A percentile compares a stretch with the other conserved stretches of the same genome.
Evolutionary conservation across 768 basidiomycete species (phyloP).

Genomic region (Lanmaoa pseudosensibilis): DNA sequence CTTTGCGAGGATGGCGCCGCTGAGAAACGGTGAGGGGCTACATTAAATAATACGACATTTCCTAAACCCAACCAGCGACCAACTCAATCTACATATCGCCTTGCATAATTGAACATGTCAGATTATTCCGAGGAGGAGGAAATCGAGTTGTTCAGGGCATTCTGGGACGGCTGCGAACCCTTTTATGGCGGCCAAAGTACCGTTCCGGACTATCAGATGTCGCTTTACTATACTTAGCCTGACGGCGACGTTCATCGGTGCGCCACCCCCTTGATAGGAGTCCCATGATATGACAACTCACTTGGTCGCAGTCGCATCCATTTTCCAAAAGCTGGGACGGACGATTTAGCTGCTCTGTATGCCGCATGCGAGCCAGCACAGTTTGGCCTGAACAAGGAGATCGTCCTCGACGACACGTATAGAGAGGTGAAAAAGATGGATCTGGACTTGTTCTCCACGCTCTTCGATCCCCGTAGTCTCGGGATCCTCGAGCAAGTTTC

Average conservation of each 20-base stretch:
- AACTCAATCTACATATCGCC: background rate
- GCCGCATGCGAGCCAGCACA: background rate
- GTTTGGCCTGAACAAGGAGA: background rate
- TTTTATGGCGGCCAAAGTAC: background rate
- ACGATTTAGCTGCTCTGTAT: background rate
- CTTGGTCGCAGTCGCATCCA: background rate
- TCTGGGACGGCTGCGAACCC: background rate
- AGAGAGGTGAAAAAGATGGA: constrained; percentile 49
- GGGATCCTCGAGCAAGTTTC: background rate
- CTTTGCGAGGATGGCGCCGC: background rate
- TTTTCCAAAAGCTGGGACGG: background rate
- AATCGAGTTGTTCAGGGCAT: background rate
- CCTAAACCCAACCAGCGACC: background rate
- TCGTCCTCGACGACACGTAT: constrained; percentile 9
- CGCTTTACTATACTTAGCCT: background rate
- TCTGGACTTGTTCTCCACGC: constrained; percentile 29
- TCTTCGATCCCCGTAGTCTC: background rate
- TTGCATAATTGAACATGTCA: background rate
- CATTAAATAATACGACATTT: background rate
- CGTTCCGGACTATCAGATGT: background rate
- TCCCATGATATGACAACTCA: background rate
- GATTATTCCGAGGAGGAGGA: background rate
- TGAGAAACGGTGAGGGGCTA: too few relatives aligned
- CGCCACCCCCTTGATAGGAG: background rate
- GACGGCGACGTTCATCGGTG: background rate